Base-by-base conservation (phyloP, 768 basidiomycete species). In the Lactarius vividus region DNA sequence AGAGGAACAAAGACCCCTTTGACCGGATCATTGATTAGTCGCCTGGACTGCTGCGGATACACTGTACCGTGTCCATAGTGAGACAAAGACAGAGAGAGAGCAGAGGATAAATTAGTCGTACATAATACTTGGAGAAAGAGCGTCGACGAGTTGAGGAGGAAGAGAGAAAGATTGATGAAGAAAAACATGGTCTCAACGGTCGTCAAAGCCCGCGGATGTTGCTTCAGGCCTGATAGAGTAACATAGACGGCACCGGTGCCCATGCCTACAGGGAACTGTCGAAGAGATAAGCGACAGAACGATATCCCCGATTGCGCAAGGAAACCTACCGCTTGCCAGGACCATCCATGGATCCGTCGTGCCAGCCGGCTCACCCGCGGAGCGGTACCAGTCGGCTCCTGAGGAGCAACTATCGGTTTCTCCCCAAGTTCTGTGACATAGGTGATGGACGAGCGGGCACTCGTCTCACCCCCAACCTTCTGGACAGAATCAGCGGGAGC, bases 221-320 rank as follows among this genome's bases (percentile, higher is more conserved):
- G 62, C 63, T 79, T 78, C 35, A 81, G 58, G 31, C 79, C 79
- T 4, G 79, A 78, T 31, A 83, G 73, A 11, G 80, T 79, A n/a
- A 82, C 78, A 71, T 82, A 81, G 59, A 83, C 82, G 7, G 81
- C 80, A 56, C 81, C 79, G 9, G 80, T 82, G 42, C 81, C 81
- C 79, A 82, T 81, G 44, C 81, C 81, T 52, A 83, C 77, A 0
- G 81, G 80, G 69, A 82, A 82, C 81, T 82, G 59, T 49, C 1
- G n/a, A 57, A 35, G 33, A 52, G 20, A 35, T 28, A 68, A 73
- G 37, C 52, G 13, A 10, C 20, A 33, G 44, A 39, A 42, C 23
- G 33, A 53, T 40, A 11, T 7, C 10, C n/a, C 4, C 15, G 39
- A 20, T 10, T 23, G 40, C n/a, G 15, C 29, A 28, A 23, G 26